Evolutionary conservation across 139 green algal genomes (phyloP).

Genomic region (Parachlorella kessleri): DNA sequence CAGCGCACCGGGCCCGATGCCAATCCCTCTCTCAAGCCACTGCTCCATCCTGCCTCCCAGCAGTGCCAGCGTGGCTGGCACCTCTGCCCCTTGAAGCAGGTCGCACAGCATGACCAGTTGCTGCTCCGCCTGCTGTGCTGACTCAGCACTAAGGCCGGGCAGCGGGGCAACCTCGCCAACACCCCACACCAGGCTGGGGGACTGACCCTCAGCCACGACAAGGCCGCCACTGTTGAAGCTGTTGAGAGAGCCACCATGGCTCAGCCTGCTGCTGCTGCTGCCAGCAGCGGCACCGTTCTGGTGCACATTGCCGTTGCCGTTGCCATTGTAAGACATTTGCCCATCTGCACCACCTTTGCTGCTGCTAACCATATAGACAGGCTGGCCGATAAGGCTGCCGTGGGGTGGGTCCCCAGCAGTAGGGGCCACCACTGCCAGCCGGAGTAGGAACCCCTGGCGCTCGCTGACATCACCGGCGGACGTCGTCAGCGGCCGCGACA

Average conservation of each 20-base stretch:
- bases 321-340: no score
- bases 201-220: no score
- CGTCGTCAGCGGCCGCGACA: conserved; percentile 66
- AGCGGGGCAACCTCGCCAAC: conserved; percentile 85
- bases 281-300: no score
- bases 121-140: conserved; percentile 54
- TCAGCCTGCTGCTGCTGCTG: no score
- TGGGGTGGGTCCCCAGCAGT: no score
- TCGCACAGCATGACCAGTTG: conserved; percentile 63
- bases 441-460: conserved; percentile 57
- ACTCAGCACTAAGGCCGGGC: conserved; percentile 86
- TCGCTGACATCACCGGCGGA: background rate
- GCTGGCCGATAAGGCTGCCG: no score
- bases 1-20: conserved; percentile 45
- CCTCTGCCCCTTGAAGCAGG: conserved; percentile 18
- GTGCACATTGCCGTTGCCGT: no score
- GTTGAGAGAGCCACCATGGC: no score
- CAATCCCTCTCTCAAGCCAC: conserved; percentile 60
- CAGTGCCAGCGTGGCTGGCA: conserved; percentile 47
- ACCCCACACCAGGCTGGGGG: conserved; percentile 38
- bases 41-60: conserved; percentile 47
- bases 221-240: no score
- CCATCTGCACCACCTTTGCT: no score
- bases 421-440: conserved; percentile 21
- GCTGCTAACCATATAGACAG: no score